Evolutionary conservation across 2,329 filamentous ascomycete species (phyloP).

Genomic region (Celoporthe dispersa): DNA sequence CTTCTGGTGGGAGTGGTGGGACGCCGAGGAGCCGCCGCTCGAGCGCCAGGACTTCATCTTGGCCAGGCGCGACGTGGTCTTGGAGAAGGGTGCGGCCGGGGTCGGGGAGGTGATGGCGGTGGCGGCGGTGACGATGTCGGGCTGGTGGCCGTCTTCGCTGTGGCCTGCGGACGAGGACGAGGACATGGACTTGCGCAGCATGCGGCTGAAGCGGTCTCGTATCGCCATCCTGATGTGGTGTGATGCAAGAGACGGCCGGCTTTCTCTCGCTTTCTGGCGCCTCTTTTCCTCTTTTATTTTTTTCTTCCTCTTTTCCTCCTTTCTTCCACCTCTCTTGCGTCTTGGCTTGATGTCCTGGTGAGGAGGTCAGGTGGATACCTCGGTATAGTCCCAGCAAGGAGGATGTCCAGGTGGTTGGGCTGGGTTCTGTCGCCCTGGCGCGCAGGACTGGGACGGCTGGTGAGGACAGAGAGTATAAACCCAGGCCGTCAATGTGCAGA

Average conservation of each 20-base stretch:
- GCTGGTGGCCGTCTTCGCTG: constrained; percentile 7
- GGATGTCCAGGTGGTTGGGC: neutral
- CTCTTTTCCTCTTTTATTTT: neutral
- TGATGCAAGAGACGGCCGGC: too few relatives aligned
- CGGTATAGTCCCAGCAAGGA: neutral
- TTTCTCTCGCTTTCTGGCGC: neutral
- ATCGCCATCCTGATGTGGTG: constrained; percentile 21
- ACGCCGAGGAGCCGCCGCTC: constrained; percentile 5
- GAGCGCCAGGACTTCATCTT: constrained; percentile 25
- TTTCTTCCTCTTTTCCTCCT: neutral
- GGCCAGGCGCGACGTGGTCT: constrained; percentile 7
- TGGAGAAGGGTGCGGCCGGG: neutral
- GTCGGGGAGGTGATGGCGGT: neutral
- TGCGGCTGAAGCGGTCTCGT: constrained; percentile 26
- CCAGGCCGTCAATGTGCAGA: neutral
- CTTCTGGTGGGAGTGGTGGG: neutral
- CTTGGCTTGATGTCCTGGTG: neutral
- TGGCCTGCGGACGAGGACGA: constrained; percentile 24
- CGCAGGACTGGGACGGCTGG: neutral
- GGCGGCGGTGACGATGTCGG: neutral
- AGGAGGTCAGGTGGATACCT: neutral
- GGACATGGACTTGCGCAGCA: constrained; percentile 24
- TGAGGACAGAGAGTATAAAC: neutral
- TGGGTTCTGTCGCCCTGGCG: neutral
- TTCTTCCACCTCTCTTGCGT: neutral